A percentile compares a stretch with the other conserved stretches of the same genome.
phyloP scores from a whole-genome alignment of 495 filamentous ascomycete species.

The Trichoderma reesei region DNA sequence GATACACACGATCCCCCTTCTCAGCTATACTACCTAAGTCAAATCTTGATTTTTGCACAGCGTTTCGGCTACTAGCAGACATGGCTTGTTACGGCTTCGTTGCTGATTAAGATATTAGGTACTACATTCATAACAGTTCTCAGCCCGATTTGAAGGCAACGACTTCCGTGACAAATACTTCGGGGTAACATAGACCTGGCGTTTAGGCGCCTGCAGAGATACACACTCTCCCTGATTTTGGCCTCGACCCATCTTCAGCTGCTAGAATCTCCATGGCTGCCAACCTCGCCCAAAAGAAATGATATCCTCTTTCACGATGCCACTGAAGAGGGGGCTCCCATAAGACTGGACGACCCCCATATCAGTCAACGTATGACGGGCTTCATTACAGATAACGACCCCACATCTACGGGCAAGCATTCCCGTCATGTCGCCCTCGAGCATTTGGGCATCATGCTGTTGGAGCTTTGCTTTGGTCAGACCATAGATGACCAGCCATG shows the following conservation, averaged over 20 bases:
- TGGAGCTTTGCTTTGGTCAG: constrained; percentile 30
- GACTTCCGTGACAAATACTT: constrained; percentile 13
- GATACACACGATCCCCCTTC: not conserved
- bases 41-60: not conserved
- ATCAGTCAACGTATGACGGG: constrained; percentile 22
- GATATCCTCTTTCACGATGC: constrained; percentile 17
- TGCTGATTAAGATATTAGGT: not conserved
- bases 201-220: constrained; percentile 13
- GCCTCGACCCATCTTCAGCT: constrained; percentile 20
- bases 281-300: not conserved
- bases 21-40: too few relatives aligned
- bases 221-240: constrained; percentile 12
- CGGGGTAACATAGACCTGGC: not conserved
- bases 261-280: constrained; percentile 16
- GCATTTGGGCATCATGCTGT: constrained; percentile 49
- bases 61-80: not conserved
- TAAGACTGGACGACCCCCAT: constrained; percentile 16
- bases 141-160: not conserved
- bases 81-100: constrained; percentile 14
- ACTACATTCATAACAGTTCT: constrained; percentile 15
- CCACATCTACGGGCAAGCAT: constrained; percentile 33
- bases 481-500: constrained; percentile 17
- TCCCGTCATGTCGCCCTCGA: constrained; percentile 26
- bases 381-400: constrained; percentile 44
- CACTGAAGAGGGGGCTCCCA: not conserved